Conservation (phyloP, 2,329 filamentous ascomycete species). For the Alternaria novae-zelandiae region DNA sequence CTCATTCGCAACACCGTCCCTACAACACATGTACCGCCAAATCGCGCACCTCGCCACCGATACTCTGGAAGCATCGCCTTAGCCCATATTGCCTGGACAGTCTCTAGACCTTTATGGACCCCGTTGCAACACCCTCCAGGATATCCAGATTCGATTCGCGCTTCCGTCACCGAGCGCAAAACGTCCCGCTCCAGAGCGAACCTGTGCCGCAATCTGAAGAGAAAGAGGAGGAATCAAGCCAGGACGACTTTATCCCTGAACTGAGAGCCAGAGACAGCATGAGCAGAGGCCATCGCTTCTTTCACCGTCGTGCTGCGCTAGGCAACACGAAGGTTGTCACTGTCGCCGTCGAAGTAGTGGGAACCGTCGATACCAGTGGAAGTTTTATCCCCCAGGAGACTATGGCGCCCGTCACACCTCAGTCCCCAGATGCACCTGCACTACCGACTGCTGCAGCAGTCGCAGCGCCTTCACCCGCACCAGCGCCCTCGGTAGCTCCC, state of each 20-base stretch:
- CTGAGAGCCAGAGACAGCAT: slow-evolving; percentile 33
- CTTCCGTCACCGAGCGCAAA: slow-evolving; percentile 27
- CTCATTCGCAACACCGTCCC: slow-evolving; percentile 44
- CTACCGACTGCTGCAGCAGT: not conserved
- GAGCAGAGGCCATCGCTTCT: slow-evolving; percentile 40
- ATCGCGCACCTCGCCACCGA: slow-evolving; percentile 27
- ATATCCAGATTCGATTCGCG: slow-evolving; percentile 35
- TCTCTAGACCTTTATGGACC: slow-evolving; percentile 39
- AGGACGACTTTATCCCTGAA: slow-evolving; percentile 19
- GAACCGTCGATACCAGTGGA: slow-evolving; percentile 37
- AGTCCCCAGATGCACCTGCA: not conserved
- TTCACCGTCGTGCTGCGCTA: slow-evolving; percentile 41
- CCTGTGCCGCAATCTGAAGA: slow-evolving; percentile 1
- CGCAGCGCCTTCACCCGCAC: not conserved
- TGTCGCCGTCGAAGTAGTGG: slow-evolving; percentile 40
- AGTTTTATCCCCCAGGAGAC: slow-evolving; percentile 37
- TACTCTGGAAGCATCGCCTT: slow-evolving; percentile 24
- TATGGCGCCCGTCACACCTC: slow-evolving; percentile 10
- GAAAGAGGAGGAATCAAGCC: slow-evolving; percentile 16
- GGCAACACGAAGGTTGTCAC: slow-evolving; percentile 28
- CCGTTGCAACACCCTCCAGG: slow-evolving; percentile 21
- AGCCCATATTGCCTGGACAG: slow-evolving; percentile 22
- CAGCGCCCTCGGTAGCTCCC: not conserved
- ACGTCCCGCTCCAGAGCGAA: slow-evolving; percentile 13
- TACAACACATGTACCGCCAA: slow-evolving; percentile 36